Evolutionary conservation across 1,284 basidiomycete genomes (phyloP), one percentile per base, ranked within the genome.

Genomic region (Trichosporon inkin): DNA sequence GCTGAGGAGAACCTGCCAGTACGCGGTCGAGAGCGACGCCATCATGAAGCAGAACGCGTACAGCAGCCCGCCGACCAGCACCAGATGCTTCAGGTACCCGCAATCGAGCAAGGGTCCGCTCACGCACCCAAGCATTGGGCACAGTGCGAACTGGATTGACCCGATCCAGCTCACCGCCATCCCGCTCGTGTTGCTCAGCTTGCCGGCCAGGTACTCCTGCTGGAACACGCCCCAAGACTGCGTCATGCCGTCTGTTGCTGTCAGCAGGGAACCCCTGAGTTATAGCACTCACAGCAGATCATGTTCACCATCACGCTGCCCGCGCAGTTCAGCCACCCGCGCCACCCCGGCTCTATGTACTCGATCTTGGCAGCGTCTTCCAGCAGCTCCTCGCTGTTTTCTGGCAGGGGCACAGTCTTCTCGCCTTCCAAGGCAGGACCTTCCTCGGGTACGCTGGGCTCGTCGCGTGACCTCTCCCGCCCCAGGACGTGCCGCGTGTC

Each of bases 161-260:
- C 87, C 87, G 60, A 89, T 88, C 88, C 87, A 89, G 16, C 86
- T 82, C 44, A 74, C 71, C 10, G 65, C 59, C 47, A 71, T 69
- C 1, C 69, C 51, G 0, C 65, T 40, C 22, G 53, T 35, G 24
- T 35, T 17, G 2, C 56, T 49, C 20, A 72, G 64, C 8, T 62
- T 53, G 36, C 67, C 51, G 1, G 53, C 40, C 11, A 58, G 34
- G 64, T 73, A 68, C 63, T 72, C 71, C 24, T 63, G 54, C 59
- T 74, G 70, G 60, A 72, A 74, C 4, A 71, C 68, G 19, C 71
- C 72, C 47, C 64, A 74, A 58, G 67, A 67, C 54, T 71, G 71
- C 11, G 69, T 73, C 69, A 73, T 71, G 32, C 70, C 71, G 51
- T 73, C 71, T 73, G 57, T 1, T 13, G 11, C 3, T 16, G 44